A percentile compares a stretch with the other conserved stretches of the same genome.
Evolutionary conservation across 495 filamentous ascomycete genomes (phyloP).

Genomic region (Rostrohypoxylon terebratum): DNA sequence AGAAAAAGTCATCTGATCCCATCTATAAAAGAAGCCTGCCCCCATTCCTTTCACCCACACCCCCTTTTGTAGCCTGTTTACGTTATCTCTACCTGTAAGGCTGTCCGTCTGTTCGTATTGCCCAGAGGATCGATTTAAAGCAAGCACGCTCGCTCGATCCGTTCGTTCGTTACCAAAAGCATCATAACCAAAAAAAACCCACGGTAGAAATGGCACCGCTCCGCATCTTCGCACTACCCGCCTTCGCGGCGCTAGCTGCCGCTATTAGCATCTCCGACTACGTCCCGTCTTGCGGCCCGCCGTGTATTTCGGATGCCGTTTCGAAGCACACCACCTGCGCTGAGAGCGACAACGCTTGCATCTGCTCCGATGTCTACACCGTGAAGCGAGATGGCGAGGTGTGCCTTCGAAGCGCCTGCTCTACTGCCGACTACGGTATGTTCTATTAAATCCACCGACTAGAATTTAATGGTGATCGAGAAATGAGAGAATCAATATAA

Average conservation of each 20-base stretch:
- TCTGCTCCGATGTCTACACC: constrained; percentile 53
- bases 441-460: not conserved
- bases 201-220: constrained; percentile 47
- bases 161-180: constrained; percentile 34
- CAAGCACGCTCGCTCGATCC: constrained; percentile 15
- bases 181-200: constrained; percentile 9
- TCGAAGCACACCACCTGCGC: constrained; percentile 51
- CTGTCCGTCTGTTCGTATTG: constrained; percentile 17
- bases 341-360: constrained; percentile 56
- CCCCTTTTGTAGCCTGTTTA: constrained; percentile 8
- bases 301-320: constrained; percentile 55
- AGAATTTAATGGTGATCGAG: no score
- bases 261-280: constrained; percentile 54
- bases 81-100: constrained; percentile 14
- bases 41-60: constrained; percentile 6
- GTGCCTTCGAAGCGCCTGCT: constrained; percentile 47
- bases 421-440: constrained; percentile 48
- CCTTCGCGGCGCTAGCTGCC: constrained; percentile 50
- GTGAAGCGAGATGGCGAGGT: constrained; percentile 50
- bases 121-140: not conserved
- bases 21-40: constrained; percentile 37
- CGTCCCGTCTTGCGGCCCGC: constrained; percentile 55
- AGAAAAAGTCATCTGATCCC: constrained; percentile 28
- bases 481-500: not conserved
- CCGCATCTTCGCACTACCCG: constrained; percentile 49